phyloP scores from a whole-genome alignment of 495 filamentous ascomycete species.

The Lineolata rhizophorae region DNA sequence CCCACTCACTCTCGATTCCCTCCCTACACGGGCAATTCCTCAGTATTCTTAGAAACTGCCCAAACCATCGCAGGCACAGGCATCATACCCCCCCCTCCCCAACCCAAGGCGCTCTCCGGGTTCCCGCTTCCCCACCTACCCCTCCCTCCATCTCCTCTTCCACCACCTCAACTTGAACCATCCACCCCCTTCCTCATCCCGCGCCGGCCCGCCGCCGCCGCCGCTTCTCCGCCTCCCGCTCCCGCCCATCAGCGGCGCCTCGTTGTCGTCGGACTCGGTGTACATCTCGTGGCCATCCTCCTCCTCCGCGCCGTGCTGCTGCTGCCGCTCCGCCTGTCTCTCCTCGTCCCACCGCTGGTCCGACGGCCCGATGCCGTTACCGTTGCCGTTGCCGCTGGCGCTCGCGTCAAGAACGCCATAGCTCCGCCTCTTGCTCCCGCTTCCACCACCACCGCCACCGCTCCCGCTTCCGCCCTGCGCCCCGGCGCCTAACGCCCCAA shows the following conservation, averaged over 20 bases:
- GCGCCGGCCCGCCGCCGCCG: too few species aligned
- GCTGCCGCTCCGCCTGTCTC: background rate
- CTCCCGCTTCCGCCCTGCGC: too few species aligned
- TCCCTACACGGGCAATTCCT: too few species aligned
- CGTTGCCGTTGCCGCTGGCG: too few species aligned
- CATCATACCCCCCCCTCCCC: too few species aligned
- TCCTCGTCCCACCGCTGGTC: background rate
- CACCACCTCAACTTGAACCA: slow-evolving; percentile 15
- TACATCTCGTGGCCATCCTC: slow-evolving; percentile 3
- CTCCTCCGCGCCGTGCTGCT: slow-evolving; percentile 5
- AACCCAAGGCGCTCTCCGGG: background rate
- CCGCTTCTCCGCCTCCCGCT: slow-evolving; percentile 3
- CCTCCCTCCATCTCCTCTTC: slow-evolving; percentile 11
- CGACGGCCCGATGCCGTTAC: background rate
- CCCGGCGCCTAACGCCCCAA: too few species aligned
- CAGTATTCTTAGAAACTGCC: too few species aligned
- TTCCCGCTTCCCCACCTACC: background rate
- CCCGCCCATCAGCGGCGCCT: slow-evolving; percentile 4
- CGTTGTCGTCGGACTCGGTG: slow-evolving; percentile 1
- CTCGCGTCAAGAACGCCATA: too few species aligned
- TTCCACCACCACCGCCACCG: too few species aligned
- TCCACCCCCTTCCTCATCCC: slow-evolving; percentile 4
- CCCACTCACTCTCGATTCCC: too few species aligned
- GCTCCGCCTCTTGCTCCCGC: too few species aligned
- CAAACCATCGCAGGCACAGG: too few species aligned